Conservation (phyloP, 805 yeast genomes). For the Candida pini region DNA sequence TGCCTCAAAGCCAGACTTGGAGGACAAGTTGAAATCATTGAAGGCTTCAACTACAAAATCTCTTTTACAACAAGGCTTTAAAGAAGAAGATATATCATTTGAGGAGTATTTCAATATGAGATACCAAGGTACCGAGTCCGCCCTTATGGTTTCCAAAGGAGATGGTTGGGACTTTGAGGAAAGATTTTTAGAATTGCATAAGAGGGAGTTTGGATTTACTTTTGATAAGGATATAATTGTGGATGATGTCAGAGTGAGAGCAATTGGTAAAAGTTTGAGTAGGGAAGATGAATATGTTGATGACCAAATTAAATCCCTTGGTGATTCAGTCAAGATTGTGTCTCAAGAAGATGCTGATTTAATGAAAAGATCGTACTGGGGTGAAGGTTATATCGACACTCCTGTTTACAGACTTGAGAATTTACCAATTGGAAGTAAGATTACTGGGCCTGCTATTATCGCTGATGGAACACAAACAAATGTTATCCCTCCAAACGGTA, state of each 20-base stretch:
- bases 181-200: constrained; percentile 50
- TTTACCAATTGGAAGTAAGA: constrained; percentile 43
- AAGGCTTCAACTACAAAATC: constrained; percentile 35
- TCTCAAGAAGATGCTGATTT: constrained; percentile 26
- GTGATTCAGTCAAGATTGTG: constrained; percentile 16
- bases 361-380: constrained; percentile 52
- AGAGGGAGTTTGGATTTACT: constrained; percentile 69
- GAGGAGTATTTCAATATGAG: constrained; percentile 74
- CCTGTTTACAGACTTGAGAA: constrained; percentile 53
- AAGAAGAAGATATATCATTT: constrained; percentile 36
- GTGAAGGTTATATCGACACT: constrained; percentile 43
- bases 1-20: constrained; percentile 30
- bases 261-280: constrained; percentile 54
- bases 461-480: constrained; percentile 81
- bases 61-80: constrained; percentile 50
- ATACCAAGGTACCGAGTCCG: constrained; percentile 87
- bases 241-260: constrained; percentile 71
- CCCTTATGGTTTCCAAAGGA: constrained; percentile 54
- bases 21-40: constrained; percentile 41
- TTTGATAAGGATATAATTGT: constrained; percentile 55
- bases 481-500: constrained; percentile 56
- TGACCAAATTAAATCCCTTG: constrained; percentile 42
- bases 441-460: constrained; percentile 70
- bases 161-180: constrained; percentile 30
- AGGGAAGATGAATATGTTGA: constrained; percentile 39